Percentiles rank a stretch among this genome's conserved stretches.
Evolutionary conservation across 805 yeast genomes (phyloP).

Genomic region (Dipodascopsis uninucleata): DNA sequence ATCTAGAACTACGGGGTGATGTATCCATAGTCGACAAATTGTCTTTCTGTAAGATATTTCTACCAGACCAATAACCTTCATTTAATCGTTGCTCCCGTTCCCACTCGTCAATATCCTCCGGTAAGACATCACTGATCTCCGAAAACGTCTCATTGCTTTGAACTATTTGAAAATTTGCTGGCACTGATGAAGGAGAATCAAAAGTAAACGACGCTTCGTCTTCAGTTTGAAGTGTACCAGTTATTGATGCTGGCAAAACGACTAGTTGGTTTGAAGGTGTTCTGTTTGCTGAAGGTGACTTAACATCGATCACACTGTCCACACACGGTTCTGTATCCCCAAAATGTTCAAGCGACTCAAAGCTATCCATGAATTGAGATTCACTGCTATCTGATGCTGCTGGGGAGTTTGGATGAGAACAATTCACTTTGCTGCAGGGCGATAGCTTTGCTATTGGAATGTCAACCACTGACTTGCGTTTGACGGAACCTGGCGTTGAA

Average conservation of each 20-base stretch:
- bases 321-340: background rate
- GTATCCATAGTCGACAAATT: background rate
- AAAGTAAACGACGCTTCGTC: background rate
- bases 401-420: background rate
- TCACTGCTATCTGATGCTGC: slow-evolving; percentile 10
- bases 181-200: background rate
- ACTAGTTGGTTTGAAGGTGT: background rate
- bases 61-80: slow-evolving; percentile 14
- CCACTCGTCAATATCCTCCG: slow-evolving; percentile 18
- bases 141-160: slow-evolving; percentile 2
- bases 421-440: background rate
- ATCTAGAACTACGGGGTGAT: slow-evolving; percentile 4
- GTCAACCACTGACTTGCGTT: background rate
- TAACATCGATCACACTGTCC: slow-evolving; percentile 1
- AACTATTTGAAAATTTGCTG: background rate
- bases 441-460: background rate
- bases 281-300: background rate
- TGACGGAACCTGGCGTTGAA: slow-evolving; percentile 1
- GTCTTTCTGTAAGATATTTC: background rate
- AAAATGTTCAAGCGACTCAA: slow-evolving; percentile 13
- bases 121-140: slow-evolving; percentile 10
- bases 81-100: slow-evolving; percentile 12
- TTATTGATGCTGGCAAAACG: background rate
- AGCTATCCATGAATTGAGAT: slow-evolving; percentile 17
- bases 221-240: background rate